A percentile compares a stretch with the other conserved stretches of the same genome.
These are phyloP conservation scores for Alternaria rosae DNA, from an alignment of 2,329 filamentous ascomycete species.

Conservation along the genomic window DNA sequence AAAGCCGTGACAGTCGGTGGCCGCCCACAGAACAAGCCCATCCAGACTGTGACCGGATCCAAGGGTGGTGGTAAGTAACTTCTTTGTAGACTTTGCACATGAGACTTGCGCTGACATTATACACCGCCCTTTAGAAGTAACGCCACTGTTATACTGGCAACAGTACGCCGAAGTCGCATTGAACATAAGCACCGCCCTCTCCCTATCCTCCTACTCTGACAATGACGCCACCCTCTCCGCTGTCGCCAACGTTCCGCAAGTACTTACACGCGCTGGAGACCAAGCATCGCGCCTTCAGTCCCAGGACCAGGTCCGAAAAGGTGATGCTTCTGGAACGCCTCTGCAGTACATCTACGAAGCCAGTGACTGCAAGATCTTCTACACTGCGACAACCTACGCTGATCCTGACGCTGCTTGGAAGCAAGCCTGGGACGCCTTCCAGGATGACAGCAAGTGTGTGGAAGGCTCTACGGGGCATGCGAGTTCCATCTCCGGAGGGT, in stretches of 20 bases:
- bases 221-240: slow-evolving; percentile 15
- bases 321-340: slow-evolving; percentile 50
- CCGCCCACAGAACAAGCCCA: slow-evolving; percentile 59
- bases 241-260: slow-evolving; percentile 24
- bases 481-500: slow-evolving; percentile 36
- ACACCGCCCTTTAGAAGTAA: slow-evolving; percentile 23
- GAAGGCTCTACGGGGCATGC: slow-evolving; percentile 31
- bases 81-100: background rate
- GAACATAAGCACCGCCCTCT: slow-evolving; percentile 20
- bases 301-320: slow-evolving; percentile 38
- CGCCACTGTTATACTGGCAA: slow-evolving; percentile 26
- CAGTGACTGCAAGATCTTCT: slow-evolving; percentile 68
- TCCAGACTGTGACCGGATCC: slow-evolving; percentile 68
- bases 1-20: slow-evolving; percentile 66
- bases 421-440: slow-evolving; percentile 37
- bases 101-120: background rate
- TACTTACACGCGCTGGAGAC: slow-evolving; percentile 27
- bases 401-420: slow-evolving; percentile 62
- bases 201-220: slow-evolving; percentile 11
- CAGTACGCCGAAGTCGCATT: slow-evolving; percentile 22
- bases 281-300: slow-evolving; percentile 22
- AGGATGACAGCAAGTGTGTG: slow-evolving; percentile 32
- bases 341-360: slow-evolving; percentile 67
- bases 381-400: slow-evolving; percentile 61
- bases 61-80: slow-evolving; percentile 56